Conservation (phyloP, 768 basidiomycete species). For the Crassisporium funariophilum region DNA sequence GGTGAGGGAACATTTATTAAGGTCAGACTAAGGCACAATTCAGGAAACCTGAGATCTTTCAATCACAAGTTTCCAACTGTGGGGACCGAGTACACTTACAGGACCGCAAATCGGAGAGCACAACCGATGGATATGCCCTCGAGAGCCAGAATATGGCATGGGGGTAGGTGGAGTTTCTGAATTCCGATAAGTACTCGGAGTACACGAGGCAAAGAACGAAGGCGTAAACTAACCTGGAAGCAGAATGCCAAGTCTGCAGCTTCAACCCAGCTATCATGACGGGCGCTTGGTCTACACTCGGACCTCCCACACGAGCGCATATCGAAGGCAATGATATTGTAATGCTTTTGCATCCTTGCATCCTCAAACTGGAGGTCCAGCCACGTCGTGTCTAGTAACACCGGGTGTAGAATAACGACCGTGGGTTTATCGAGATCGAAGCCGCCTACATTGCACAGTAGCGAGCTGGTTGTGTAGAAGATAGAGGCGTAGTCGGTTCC, state of each 20-base stretch:
- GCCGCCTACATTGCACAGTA: constrained; percentile 58
- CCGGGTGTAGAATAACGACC: constrained; percentile 67
- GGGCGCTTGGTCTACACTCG: constrained; percentile 48
- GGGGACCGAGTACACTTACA: constrained; percentile 47
- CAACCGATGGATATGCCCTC: constrained; percentile 58
- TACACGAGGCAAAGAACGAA: background rate
- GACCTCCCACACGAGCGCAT: constrained; percentile 66
- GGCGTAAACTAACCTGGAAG: constrained; percentile 55
- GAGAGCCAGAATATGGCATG: constrained; percentile 72
- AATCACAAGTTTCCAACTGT: constrained; percentile 5
- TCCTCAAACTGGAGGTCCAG: constrained; percentile 67
- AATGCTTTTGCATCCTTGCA: constrained; percentile 54
- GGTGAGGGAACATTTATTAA: constrained; percentile 70
- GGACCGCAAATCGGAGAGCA: constrained; percentile 62
- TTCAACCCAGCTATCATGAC: constrained; percentile 76
- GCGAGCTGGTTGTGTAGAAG: constrained; percentile 70
- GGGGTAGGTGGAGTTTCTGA: constrained; percentile 64
- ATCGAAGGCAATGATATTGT: constrained; percentile 79
- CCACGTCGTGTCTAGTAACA: constrained; percentile 72
- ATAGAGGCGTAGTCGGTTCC: constrained; percentile 69
- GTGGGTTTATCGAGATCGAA: constrained; percentile 70
- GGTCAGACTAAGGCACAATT: constrained; percentile 66
- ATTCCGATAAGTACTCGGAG: background rate
- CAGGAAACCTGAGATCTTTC: constrained; percentile 60
- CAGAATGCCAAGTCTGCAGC: constrained; percentile 76